Evolutionary conservation across 2,329 filamentous ascomycete genomes (phyloP), one percentile per base, ranked within the genome.

Genomic region (Fusarium xylarioides): DNA sequence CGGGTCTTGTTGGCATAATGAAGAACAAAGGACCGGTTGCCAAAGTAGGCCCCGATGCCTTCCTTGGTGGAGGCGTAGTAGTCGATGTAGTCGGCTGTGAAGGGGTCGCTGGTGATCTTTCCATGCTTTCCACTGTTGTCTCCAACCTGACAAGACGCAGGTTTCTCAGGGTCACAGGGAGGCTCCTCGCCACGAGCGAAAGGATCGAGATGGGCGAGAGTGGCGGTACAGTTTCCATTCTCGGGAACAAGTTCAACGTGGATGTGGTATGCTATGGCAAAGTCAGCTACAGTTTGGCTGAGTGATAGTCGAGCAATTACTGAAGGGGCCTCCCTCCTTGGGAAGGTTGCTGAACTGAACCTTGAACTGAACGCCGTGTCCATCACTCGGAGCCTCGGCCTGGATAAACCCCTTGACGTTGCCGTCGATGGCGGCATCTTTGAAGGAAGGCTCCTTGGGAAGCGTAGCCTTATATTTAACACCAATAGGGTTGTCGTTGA

Each of bases 41-140:
- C 90, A 66, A 93, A 88, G 84, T 90, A 93, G 56, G 87, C 83
- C 11, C 84, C 84, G 44, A 84, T 81, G 40, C 85, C 86, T 19
- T 84, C 78, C 47, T 82, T 76, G 37, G 90, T 86, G 8, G 90
- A 89, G n/a, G 86, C 82, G 77, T 86, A 93, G 28, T 82, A 79
- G 77, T 93, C 91, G 66, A 81, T 78, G 82, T 89, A 92, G 54
- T 81, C 83, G 62, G 80, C 81, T 34, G 79, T 78, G 78, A 86
- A 91, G 18, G 86, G 83, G 70, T 86, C 85, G 34, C 81, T 80
- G 32, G 81, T 84, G 76, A 93, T 87, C 68, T 86, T 85, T 70
- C 92, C 92, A 77, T 92, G 85, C 84, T 95, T 95, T 79, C 93
- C 93, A 75, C 89, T 88, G 63, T 95, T 85, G 80, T 95, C 93